Evolutionary conservation across 2,329 filamentous ascomycete species (phyloP).

Genomic region (Alternaria rosae): DNA sequence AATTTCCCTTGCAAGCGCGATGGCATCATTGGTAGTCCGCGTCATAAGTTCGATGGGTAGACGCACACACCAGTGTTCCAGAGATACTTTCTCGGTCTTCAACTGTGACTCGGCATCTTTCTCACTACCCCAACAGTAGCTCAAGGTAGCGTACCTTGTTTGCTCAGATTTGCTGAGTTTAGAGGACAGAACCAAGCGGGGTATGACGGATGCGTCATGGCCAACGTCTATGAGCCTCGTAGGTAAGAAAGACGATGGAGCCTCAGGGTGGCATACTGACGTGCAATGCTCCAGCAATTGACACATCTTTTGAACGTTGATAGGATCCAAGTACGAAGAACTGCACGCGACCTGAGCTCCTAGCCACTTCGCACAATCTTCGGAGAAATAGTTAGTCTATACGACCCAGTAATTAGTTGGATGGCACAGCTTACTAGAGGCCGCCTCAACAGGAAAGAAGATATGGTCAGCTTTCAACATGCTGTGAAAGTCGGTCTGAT

Average conservation of each 20-base stretch:
- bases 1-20: background rate
- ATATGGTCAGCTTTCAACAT: no score
- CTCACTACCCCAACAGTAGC: background rate
- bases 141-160: background rate
- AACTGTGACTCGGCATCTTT: fast-evolving
- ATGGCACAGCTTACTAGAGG: no score
- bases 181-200: background rate
- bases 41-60: background rate
- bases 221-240: background rate
- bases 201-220: fast-evolving
- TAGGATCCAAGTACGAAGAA: no score
- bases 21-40: background rate
- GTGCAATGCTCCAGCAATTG: background rate
- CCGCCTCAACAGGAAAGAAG: no score
- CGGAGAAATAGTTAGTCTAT: no score
- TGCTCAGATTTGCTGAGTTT: fast-evolving
- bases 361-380: no score
- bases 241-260: background rate
- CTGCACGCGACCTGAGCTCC: no score
- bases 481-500: no score
- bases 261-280: background rate
- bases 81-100: background rate
- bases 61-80: fast-evolving
- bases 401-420: no score
- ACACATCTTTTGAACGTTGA: fast-evolving